phyloP scores from a whole-genome alignment of 163 green algal species.

The Trebouxiophyceae sp. region DNA sequence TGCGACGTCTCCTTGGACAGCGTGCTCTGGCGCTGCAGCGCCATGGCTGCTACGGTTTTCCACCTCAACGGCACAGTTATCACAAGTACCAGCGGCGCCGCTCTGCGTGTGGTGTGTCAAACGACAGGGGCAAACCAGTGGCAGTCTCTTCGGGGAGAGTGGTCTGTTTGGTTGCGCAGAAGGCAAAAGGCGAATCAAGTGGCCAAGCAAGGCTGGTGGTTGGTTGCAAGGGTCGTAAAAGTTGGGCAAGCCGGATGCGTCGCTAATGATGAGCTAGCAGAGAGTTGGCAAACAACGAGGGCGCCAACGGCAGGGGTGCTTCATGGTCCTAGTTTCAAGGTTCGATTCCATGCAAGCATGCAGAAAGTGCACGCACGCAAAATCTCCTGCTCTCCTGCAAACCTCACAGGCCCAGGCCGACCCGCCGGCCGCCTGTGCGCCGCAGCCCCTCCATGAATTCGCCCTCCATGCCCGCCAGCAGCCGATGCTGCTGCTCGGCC shows the following conservation, averaged over 20 bases:
- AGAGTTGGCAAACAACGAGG: not conserved
- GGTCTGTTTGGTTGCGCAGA: not conserved
- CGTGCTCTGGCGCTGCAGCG: conserved; percentile 15
- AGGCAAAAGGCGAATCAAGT: not conserved
- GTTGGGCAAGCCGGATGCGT: not conserved
- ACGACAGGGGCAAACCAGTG: no score
- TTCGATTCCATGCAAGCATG: not conserved
- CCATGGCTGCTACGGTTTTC: not conserved
- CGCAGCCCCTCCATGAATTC: conserved; percentile 26
- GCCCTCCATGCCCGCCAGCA: conserved; percentile 15
- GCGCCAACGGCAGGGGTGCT: no score
- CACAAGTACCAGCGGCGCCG: no score
- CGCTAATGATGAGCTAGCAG: not conserved
- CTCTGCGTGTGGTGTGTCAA: no score
- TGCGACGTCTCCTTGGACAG: conserved; percentile 16
- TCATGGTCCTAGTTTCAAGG: no score
- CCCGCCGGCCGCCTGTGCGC: conserved; percentile 18
- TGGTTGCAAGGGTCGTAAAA: not conserved
- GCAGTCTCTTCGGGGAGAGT: no score
- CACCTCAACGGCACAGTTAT: not conserved
- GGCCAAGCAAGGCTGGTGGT: not conserved
- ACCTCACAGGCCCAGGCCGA: conserved; percentile 28
- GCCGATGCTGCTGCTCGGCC: not conserved
- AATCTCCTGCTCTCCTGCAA: no score
- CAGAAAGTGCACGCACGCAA: not conserved